These are phyloP conservation scores for Hamamelis virginiana DNA, from an alignment of 164 flowering plant species.

Conservation along the genomic window DNA sequence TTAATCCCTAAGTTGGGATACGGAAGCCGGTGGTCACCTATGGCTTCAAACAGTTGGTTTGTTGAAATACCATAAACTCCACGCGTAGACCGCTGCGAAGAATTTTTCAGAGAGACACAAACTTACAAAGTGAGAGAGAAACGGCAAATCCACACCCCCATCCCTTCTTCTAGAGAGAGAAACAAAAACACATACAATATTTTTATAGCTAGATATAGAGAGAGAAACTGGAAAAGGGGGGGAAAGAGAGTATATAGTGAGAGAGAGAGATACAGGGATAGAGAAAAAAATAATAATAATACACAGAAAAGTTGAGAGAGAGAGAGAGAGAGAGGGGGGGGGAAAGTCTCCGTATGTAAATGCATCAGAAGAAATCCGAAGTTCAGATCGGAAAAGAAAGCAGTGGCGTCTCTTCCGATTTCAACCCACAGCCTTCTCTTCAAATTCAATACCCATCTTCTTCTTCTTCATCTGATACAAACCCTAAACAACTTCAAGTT, in stretches of 20 bases:
- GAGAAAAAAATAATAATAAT: no score
- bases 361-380: slow-evolving; percentile 74
- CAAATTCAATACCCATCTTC: slow-evolving; percentile 5
- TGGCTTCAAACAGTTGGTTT: slow-evolving; percentile 1
- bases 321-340: not conserved
- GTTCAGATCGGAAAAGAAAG: slow-evolving; percentile 74
- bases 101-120: not conserved
- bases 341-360: slow-evolving; percentile 19
- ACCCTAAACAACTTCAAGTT: not conserved
- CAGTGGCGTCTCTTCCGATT: slow-evolving; percentile 76
- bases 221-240: not conserved
- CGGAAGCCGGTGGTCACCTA: not conserved
- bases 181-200: not conserved
- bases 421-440: slow-evolving; percentile 31
- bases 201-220: not conserved
- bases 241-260: not conserved
- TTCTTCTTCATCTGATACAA: not conserved
- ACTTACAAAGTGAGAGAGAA: slow-evolving; percentile 4
- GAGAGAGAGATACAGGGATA: not conserved
- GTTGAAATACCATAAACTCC: slow-evolving; percentile 13
- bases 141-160: slow-evolving; percentile 10
- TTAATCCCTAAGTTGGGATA: not conserved
- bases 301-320: no score
- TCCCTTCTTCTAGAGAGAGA: not conserved
- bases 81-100: slow-evolving; percentile 16